Base-by-base conservation (phyloP, 139 green algal genomes). In the Picochlorum sp. region DNA sequence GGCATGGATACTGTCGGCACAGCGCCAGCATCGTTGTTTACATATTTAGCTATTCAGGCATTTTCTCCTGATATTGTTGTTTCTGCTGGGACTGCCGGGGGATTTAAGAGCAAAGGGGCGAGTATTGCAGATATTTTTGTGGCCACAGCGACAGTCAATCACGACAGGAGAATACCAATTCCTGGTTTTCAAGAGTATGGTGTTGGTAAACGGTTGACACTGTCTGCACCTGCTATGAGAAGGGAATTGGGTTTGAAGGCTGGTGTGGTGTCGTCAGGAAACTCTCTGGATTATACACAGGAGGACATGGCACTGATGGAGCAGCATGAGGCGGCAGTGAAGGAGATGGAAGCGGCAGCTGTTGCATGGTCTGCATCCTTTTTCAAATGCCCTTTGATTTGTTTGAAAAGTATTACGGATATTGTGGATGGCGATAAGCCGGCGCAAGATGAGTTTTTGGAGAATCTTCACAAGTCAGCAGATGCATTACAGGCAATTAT, bases 321-420 rank as follows among this genome's bases (percentile, higher is more conserved):
- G 21, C 60, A 78, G 41, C 79, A 89, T 55, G 75, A 69, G 13
- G 85, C 82, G 5, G 60, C 76, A 2, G 70, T 97, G 5, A 96
- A 97, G 78, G 92, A 98, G 69, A 98, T 98, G 92, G 92, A 98
- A 69, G 88, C 81, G 1, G 89, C 87, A 3, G 85, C 80, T 16
- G 82, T 94, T 30, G 85, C 85, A 0, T 95, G 88, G 87, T 68
- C 78, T 18, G 82, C 80, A 3, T 41, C 68, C 44, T 64, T 95
- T 6, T 91, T 82, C 57, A 30, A 61, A 13, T 77, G 65, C 9
- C 89, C 92, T 16, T 68, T 96, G 24, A 76, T 97, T 37, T 85
- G 74, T 57, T 47, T 93, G 34, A 96, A 95, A 75, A 57, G 80
- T 15, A 70, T 93, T 23, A 97, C 91, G 0, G 92, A 98, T 79